Evolutionary conservation across 129 eudicot genomes (phyloP).

Genomic region (Saussurea involucrata): DNA sequence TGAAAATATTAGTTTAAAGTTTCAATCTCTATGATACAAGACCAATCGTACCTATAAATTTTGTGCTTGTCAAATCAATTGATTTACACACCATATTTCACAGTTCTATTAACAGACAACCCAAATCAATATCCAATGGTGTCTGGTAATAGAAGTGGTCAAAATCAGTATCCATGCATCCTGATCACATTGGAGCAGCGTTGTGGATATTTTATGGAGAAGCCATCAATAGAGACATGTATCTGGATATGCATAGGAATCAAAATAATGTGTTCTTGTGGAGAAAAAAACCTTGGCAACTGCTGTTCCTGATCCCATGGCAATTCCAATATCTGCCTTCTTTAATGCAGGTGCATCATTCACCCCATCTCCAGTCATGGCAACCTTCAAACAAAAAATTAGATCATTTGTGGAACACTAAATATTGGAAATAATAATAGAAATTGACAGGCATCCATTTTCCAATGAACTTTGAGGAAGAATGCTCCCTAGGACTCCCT

Average conservation of each 20-base stretch:
- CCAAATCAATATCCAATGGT: no score
- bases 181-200: not conserved
- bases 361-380: constrained; percentile 99
- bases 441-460: not conserved
- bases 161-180: no score
- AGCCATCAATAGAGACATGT: not conserved
- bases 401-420: constrained; percentile 11
- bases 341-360: constrained; percentile 99
- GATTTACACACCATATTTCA: no score
- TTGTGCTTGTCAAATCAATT: no score
- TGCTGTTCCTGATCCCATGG: constrained; percentile 99
- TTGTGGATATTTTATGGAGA: not conserved
- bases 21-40: no score
- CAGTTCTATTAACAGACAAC: no score
- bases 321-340: constrained; percentile 97
- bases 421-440: not conserved
- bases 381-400: constrained; percentile 52
- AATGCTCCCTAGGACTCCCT: not conserved
- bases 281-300: constrained; percentile 79
- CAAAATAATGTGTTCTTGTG: not conserved
- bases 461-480: not conserved
- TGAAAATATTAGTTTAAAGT: no score
- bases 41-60: no score
- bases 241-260: not conserved
- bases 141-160: no score